phyloP scores from a whole-genome alignment of 2,329 filamentous ascomycete genomes.

The Colletotrichum gloeosporioides region DNA sequence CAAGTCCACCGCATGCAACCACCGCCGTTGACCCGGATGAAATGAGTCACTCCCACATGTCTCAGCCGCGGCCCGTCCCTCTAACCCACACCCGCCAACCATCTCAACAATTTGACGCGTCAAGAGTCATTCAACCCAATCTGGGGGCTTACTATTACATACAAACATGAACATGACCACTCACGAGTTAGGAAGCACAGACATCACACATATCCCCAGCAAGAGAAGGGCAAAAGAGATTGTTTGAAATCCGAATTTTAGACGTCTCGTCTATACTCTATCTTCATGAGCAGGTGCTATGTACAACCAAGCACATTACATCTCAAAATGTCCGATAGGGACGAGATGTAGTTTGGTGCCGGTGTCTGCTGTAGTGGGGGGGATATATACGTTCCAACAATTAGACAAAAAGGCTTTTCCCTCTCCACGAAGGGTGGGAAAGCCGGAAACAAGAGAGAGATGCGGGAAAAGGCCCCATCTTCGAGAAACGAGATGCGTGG shows the following conservation, averaged over 20 bases:
- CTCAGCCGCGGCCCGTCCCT: not conserved
- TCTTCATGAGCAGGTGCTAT: constrained; percentile 17
- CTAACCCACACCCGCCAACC: not conserved
- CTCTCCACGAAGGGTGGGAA: not conserved
- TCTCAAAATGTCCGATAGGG: constrained; percentile 14
- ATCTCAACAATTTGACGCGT: not conserved
- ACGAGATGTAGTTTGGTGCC: not conserved
- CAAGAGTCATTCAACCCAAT: not conserved
- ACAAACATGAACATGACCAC: not conserved
- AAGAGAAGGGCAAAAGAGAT: no score
- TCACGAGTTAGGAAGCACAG: not conserved
- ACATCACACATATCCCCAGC: not conserved
- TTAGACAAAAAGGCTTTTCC: constrained; percentile 1
- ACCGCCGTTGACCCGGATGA: not conserved
- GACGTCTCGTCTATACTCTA: constrained; percentile 18
- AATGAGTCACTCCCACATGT: not conserved
- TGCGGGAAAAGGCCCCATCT: not conserved
- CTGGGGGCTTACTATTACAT: not conserved
- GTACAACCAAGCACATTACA: constrained; percentile 12
- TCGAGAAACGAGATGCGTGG: not conserved
- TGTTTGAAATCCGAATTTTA: constrained; percentile 16
- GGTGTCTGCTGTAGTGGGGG: not conserved
- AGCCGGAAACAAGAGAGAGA: not conserved
- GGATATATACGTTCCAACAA: constrained; percentile 22
- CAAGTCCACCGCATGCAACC: not conserved